Evolutionary conservation across 306 rosid species (phyloP).

Genomic region (Alnus rubra): DNA sequence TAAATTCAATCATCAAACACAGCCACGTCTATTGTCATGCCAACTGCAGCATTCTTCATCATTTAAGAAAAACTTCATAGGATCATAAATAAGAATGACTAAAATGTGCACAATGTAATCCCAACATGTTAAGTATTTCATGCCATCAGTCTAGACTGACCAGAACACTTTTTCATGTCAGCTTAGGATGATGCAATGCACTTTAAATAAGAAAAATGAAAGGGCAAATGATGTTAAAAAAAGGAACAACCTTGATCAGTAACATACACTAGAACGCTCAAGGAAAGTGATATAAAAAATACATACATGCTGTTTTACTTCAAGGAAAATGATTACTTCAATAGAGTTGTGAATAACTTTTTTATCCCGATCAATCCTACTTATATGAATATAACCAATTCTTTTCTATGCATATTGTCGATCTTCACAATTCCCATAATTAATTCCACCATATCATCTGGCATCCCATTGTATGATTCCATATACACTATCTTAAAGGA

Average conservation of each 20-base stretch:
- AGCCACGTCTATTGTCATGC: neutral
- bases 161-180: neutral
- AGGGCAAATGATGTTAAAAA: neutral
- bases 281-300: too few species aligned
- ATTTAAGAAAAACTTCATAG: neutral
- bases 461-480: neutral
- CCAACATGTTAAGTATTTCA: neutral
- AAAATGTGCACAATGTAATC: neutral
- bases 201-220: neutral
- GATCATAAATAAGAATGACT: neutral
- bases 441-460: neutral
- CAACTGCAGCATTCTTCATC: neutral
- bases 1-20: neutral
- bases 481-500: neutral
- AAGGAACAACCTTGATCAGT: slow-evolving; percentile 1
- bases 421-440: neutral
- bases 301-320: neutral
- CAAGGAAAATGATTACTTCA: neutral
- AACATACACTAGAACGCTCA: neutral
- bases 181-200: neutral
- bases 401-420: neutral
- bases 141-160: neutral
- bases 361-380: neutral
- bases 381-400: neutral
- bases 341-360: neutral